Conservation (phyloP, 129 eudicot genomes). For the Flaveria sonorensis region DNA sequence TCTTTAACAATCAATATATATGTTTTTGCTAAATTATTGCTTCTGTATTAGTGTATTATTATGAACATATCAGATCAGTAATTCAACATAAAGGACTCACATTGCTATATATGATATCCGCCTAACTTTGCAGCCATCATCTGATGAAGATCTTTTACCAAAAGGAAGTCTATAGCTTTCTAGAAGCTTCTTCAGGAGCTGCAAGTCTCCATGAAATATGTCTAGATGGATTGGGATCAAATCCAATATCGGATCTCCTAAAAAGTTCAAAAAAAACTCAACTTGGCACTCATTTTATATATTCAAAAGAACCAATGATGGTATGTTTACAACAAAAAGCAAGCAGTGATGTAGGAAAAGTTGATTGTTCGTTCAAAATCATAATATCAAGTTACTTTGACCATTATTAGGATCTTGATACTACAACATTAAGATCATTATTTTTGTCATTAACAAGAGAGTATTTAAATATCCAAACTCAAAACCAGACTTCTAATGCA, state of each 20-base stretch:
- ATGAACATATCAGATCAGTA: neutral
- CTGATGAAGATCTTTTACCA: slow-evolving; percentile 38
- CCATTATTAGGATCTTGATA: no score
- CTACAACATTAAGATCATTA: no score
- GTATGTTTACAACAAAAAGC: neutral
- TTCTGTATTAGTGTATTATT: no score
- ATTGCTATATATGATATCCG: slow-evolving; percentile 73
- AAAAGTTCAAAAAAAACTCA: slow-evolving; percentile 3
- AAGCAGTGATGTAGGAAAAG: neutral
- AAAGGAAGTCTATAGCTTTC: slow-evolving; percentile 72
- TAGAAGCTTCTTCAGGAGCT: slow-evolving; percentile 63
- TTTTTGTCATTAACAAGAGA: no score
- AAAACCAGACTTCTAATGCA: no score
- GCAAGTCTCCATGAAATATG: slow-evolving; percentile 69
- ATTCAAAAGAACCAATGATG: neutral
- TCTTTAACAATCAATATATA: neutral
- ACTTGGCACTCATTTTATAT: neutral
- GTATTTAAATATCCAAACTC: no score
- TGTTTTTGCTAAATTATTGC: no score
- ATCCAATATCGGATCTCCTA: slow-evolving; percentile 87
- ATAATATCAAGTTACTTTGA: neutral
- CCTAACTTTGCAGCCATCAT: slow-evolving; percentile 34
- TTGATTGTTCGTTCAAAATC: neutral
- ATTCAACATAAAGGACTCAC: slow-evolving; percentile 46
- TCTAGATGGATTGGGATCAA: slow-evolving; percentile 79